Base-by-base conservation (phyloP, 1,139 yeast species). In the Debaryomyces nepalensis region DNA sequence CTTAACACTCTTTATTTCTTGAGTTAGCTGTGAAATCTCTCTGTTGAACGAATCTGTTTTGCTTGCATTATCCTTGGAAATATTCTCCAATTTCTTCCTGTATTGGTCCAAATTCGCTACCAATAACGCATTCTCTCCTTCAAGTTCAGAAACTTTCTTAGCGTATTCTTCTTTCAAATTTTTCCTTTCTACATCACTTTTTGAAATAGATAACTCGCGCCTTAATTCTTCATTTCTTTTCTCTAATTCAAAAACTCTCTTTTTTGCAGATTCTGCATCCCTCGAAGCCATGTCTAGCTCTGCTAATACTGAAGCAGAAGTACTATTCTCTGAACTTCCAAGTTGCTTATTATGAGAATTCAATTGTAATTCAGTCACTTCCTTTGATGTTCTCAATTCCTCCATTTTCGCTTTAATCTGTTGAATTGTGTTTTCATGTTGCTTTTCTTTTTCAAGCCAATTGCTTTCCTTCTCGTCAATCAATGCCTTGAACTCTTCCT, bases 201-300 rank as follows among this genome's bases (percentile, higher is more conserved):
- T 74, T 3, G 75, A 67, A 33, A 67, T 67, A 26, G 87, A 79
- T 38, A 89, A 60, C 44, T 86, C 85, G 21, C 81, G 73, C 46
- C 90, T 77, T 45, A 90, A 70, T 43, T 82, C 83, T 55, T 86
- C 87, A 56, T 89, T 91, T 48, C 96, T 74, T 51, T 78, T 79
- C 59, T 89, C 96, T 41, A 90, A 75, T 52, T 86, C 90, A 41
- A 80, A 61, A 2, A 83, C 77, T 44, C 95, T 73, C 42, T 80
- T 70, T 53, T 87, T 87, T 29, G 89, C 79, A 20, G 81, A 64
- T 54, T 87, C 96, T 8, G 87, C 78, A 53, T 90, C 97, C 48
- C 88, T 77, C 2, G 83, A 75, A 8, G 87, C 75, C 32, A 86
- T 70, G 43, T 84, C 90, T 26, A 86, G 68, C 53, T 84, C 88